These are phyloP conservation scores for Juncus inflexus DNA, from an alignment of 176 grass and related monocot genomes.

Conservation along the genomic window DNA sequence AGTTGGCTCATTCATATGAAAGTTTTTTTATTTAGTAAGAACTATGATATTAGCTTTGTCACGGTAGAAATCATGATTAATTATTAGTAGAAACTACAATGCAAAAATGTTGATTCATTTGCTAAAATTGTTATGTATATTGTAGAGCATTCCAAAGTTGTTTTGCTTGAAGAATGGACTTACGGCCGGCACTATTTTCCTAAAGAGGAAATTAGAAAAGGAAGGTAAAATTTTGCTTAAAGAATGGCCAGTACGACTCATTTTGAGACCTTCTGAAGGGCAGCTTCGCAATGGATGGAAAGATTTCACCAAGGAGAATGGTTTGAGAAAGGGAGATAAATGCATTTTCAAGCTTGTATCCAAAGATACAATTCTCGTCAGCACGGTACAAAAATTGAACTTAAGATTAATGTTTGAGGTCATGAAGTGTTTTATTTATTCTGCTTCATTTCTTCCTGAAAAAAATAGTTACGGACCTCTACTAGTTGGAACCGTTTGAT, in stretches of 20 bases:
- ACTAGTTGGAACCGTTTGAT: too few species aligned
- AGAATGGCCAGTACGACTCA: conserved; percentile 3
- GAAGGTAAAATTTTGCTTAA: not conserved
- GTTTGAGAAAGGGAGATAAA: conserved; percentile 7
- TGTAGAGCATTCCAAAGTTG: not conserved
- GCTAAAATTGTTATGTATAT: not conserved
- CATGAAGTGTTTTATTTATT: too few species aligned
- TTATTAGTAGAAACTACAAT: not conserved
- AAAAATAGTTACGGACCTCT: too few species aligned
- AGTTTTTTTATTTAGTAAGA: too few species aligned
- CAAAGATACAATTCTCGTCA: not conserved
- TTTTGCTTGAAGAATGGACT: conserved; percentile 13
- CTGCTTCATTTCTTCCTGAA: too few species aligned
- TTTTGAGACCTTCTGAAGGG: not conserved
- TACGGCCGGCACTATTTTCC: not conserved
- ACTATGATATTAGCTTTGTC: too few species aligned
- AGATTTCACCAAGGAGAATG: not conserved
- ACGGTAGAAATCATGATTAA: not conserved
- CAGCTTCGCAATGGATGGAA: conserved; percentile 10
- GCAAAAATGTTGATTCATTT: not conserved
- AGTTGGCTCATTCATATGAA: too few species aligned
- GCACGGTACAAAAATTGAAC: not conserved
- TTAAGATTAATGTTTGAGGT: too few species aligned
- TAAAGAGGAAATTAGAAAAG: not conserved
- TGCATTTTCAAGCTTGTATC: conserved; percentile 8